Percentiles rank a stretch among this genome's conserved stretches.
Evolutionary conservation across 1,139 yeast genomes (phyloP).

Genomic region (Protomyces inundatus): DNA sequence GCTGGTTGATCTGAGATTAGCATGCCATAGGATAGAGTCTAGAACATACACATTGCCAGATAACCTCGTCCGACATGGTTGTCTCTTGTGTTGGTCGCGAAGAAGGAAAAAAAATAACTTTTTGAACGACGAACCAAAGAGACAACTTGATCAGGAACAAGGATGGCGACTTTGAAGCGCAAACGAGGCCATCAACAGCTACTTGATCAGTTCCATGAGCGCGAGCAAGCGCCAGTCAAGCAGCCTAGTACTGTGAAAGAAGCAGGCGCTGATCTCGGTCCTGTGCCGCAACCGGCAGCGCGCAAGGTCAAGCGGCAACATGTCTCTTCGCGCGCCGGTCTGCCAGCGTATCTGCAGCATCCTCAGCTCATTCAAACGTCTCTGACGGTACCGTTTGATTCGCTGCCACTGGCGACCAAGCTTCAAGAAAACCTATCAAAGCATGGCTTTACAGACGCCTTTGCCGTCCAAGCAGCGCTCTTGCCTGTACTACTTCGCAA

Average conservation of each 20-base stretch:
- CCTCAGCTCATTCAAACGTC: conserved; percentile 51
- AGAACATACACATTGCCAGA: conserved; percentile 62
- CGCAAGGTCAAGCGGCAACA: conserved; percentile 40
- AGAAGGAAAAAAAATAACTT: neutral
- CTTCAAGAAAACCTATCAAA: conserved; percentile 48
- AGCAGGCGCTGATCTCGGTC: conserved; percentile 50
- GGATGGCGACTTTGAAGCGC: neutral
- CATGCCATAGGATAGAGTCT: neutral
- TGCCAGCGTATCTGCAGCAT: conserved; percentile 57
- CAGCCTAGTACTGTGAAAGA: neutral
- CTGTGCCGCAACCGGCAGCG: conserved; percentile 79
- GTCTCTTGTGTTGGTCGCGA: neutral
- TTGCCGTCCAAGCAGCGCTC: conserved; percentile 72
- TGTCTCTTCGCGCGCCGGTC: conserved; percentile 29
- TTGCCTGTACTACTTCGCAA: conserved; percentile 55
- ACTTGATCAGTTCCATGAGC: neutral
- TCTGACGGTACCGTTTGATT: conserved; percentile 35
- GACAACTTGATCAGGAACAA: neutral
- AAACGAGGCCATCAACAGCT: neutral
- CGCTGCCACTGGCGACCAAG: conserved; percentile 39
- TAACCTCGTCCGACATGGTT: conserved; percentile 47
- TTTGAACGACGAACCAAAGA: neutral
- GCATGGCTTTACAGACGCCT: conserved; percentile 53
- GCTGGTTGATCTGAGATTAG: conserved; percentile 54
- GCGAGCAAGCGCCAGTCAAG: neutral